Percentiles rank a stretch among this genome's conserved stretches.
These are phyloP conservation scores for Ophiostoma triangulosporum DNA, from an alignment of 2,329 filamentous ascomycete species.

Conservation along the genomic window DNA sequence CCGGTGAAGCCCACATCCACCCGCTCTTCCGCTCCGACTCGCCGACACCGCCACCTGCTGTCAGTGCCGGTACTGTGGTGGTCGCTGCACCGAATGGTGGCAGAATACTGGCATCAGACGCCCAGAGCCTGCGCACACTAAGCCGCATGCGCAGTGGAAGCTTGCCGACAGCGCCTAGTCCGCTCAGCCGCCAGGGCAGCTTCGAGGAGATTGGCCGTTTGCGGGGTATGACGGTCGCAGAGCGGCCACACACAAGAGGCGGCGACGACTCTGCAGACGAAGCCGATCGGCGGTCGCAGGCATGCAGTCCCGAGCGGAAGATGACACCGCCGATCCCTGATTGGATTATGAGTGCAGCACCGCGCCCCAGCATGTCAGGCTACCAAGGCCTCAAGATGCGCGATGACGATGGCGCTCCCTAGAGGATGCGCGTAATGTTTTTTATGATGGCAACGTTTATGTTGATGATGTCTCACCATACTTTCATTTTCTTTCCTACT, in stretches of 20 bases:
- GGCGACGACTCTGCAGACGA: neutral
- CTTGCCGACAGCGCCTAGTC: slow-evolving; percentile 32
- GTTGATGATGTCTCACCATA: neutral
- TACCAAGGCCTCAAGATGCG: slow-evolving; percentile 27
- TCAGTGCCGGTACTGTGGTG: slow-evolving; percentile 53
- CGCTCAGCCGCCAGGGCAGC: slow-evolving; percentile 36
- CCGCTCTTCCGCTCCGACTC: slow-evolving; percentile 65
- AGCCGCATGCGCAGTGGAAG: slow-evolving; percentile 43
- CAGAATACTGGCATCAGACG: slow-evolving; percentile 42
- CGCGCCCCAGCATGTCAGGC: slow-evolving; percentile 33
- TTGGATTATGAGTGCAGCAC: slow-evolving; percentile 43
- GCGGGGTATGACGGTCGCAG: neutral
- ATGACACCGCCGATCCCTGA: slow-evolving; percentile 49
- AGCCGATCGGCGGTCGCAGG: neutral
- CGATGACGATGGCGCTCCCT: slow-evolving; percentile 2
- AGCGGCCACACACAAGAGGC: slow-evolving; percentile 5
- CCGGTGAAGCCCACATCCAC: slow-evolving; percentile 57
- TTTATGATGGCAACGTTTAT: neutral
- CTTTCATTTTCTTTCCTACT: neutral
- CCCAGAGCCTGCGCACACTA: slow-evolving; percentile 35
- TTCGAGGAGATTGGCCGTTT: slow-evolving; percentile 31
- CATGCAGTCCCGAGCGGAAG: slow-evolving; percentile 26
- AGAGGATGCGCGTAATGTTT: neutral
- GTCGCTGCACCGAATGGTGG: slow-evolving; percentile 56
- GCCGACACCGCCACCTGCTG: slow-evolving; percentile 49